phyloP scores from a whole-genome alignment of 805 yeast species.

The Wickerhamiella nectarea region DNA sequence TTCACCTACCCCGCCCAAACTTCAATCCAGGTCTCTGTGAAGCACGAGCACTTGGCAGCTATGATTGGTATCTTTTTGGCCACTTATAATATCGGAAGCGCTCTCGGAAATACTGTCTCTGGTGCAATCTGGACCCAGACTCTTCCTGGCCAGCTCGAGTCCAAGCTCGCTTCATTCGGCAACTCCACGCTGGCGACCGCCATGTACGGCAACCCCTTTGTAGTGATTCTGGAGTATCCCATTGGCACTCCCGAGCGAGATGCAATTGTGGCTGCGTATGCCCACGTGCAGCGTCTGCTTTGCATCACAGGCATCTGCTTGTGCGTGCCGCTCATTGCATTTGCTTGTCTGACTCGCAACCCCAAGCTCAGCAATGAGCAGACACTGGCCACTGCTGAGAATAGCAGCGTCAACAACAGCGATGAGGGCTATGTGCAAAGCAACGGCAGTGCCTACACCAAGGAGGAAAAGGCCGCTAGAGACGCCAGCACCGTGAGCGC shows the following conservation, averaged over 20 bases:
- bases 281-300: not conserved
- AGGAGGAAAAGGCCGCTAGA: not conserved
- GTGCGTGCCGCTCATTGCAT: not conserved
- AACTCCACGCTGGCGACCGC: not conserved
- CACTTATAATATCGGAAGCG: slow-evolving; percentile 47
- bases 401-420: no score
- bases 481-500: no score
- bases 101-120: slow-evolving; percentile 47
- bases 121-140: slow-evolving; percentile 62
- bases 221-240: not conserved
- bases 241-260: not conserved
- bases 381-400: not conserved
- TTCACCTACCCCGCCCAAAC: slow-evolving; percentile 54
- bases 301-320: not conserved
- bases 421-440: no score
- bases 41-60: slow-evolving; percentile 53
- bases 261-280: not conserved
- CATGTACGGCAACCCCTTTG: not conserved
- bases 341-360: not conserved
- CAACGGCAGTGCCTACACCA: not conserved
- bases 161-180: slow-evolving; percentile 22
- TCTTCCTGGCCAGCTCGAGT: slow-evolving; percentile 34
- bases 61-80: slow-evolving; percentile 45
- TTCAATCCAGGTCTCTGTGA: slow-evolving; percentile 43
- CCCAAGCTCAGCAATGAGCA: not conserved